Conservation (phyloP, 257 asterid species). For the Fraxinus anomala region DNA sequence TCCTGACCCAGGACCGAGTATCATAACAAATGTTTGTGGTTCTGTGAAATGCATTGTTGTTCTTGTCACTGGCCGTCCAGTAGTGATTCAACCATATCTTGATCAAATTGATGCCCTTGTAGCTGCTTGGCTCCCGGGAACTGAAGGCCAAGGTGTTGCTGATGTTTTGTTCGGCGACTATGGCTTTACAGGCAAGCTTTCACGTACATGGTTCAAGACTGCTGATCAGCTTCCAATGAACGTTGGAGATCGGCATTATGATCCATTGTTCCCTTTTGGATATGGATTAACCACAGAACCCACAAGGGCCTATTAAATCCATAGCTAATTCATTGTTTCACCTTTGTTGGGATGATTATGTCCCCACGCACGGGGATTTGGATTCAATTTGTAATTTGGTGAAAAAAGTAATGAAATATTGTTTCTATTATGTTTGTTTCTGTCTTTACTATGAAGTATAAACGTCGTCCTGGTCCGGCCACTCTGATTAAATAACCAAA, state of each 20-base stretch:
- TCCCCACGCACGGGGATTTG: not conserved
- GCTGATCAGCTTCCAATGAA: constrained; percentile 59
- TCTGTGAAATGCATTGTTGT: constrained; percentile 42
- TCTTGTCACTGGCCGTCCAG: constrained; percentile 50
- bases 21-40: constrained; percentile 40
- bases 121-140: constrained; percentile 63
- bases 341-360: not conserved
- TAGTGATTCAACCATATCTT: constrained; percentile 46
- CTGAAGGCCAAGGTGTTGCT: constrained; percentile 57
- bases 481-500: no score
- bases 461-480: no score
- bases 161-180: constrained; percentile 56
- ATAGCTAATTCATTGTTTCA: constrained; percentile 6
- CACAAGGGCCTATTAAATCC: constrained; percentile 26
- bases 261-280: constrained; percentile 50
- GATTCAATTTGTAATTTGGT: not conserved
- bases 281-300: constrained; percentile 49
- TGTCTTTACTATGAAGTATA: not conserved
- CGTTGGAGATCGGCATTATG: constrained; percentile 44
- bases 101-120: constrained; percentile 41
- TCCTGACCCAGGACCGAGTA: constrained; percentile 38
- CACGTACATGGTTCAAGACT: constrained; percentile 51
- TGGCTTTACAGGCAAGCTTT: constrained; percentile 48
- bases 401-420: not conserved
- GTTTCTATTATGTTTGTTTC: not conserved